Conservation (phyloP, 176 grass and related monocot species). For the Puya raimondii region DNA sequence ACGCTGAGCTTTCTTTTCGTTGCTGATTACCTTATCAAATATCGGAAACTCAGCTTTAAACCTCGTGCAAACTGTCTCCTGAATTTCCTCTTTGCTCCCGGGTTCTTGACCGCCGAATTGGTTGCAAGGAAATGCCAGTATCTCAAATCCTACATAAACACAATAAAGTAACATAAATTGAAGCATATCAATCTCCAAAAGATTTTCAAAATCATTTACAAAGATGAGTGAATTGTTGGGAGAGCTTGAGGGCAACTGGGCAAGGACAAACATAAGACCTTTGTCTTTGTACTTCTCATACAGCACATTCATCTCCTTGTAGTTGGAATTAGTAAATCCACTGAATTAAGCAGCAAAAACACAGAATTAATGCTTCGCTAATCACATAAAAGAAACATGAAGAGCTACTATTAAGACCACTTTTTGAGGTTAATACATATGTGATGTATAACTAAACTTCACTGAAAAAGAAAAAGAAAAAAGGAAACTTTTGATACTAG, state of each 20-base stretch:
- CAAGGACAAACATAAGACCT: conserved; percentile 20
- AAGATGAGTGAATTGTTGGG: neutral
- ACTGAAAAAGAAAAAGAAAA: neutral
- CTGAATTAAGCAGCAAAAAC: conserved; percentile 25
- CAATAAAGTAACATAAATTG: conserved; percentile 4
- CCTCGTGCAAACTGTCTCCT: conserved; percentile 44
- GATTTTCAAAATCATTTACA: neutral
- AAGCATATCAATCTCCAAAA: neutral
- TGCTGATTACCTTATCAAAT: conserved; percentile 38
- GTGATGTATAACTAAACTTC: too few relatives aligned
- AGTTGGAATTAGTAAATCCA: conserved; percentile 54
- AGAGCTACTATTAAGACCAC: neutral
- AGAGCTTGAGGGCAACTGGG: neutral
- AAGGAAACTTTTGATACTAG: conserved; percentile 4
- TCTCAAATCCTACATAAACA: conserved; percentile 28
- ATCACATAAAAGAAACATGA: conserved; percentile 4
- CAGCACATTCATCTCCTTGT: conserved; percentile 32
- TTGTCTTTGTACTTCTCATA: conserved; percentile 41
- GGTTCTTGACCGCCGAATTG: conserved; percentile 47
- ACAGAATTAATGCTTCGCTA: conserved; percentile 2
- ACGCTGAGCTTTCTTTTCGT: neutral
- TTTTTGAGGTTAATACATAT: neutral
- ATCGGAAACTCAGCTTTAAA: conserved; percentile 48
- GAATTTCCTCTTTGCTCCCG: conserved; percentile 40
- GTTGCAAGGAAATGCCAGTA: conserved; percentile 56